Percentiles rank a stretch among this genome's conserved stretches.
Conservation (phyloP, 2,329 filamentous ascomycete species). For the Thelonectria rubi region DNA sequence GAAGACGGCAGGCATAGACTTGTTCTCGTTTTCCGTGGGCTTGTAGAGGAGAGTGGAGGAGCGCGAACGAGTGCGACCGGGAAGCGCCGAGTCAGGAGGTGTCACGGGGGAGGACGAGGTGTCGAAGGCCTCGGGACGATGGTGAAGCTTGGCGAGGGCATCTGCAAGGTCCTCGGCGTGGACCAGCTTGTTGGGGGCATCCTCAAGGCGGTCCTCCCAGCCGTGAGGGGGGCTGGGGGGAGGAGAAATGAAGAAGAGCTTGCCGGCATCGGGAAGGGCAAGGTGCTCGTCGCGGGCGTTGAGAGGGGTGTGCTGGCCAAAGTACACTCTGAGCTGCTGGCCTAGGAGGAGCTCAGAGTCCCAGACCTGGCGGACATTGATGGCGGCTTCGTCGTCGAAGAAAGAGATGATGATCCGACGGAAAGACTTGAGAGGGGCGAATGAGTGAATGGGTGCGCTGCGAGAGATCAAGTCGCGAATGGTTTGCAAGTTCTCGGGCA, state of each 20-base stretch:
- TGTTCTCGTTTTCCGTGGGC: conserved; percentile 62
- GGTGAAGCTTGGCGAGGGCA: conserved; percentile 69
- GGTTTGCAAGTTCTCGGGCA: conserved; percentile 75
- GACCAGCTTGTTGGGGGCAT: conserved; percentile 74
- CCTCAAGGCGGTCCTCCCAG: conserved; percentile 74
- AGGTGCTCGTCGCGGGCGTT: conserved; percentile 65
- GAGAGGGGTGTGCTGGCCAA: conserved; percentile 69
- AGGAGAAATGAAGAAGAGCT: conserved; percentile 78
- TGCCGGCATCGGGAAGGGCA: conserved; percentile 73
- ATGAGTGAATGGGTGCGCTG: conserved; percentile 78
- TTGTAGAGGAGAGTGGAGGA: conserved; percentile 74
- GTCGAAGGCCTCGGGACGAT: conserved; percentile 54
- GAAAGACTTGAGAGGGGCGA: conserved; percentile 84
- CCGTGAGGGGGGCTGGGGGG: conserved; percentile 74
- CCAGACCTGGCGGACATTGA: conserved; percentile 75
- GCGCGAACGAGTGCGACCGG: conserved; percentile 58
- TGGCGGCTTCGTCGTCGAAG: conserved; percentile 73
- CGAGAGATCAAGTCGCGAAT: conserved; percentile 76
- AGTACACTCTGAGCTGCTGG: conserved; percentile 74
- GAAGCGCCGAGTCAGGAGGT: conserved; percentile 42
- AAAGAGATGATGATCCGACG: conserved; percentile 84
- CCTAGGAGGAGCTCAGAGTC: conserved; percentile 80
- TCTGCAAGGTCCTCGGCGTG: conserved; percentile 75
- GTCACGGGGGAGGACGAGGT: conserved; percentile 45
- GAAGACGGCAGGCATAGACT: conserved; percentile 70